phyloP scores from a whole-genome alignment of 768 basidiomycete genomes.

The Cystofilobasidium bisporidii region DNA sequence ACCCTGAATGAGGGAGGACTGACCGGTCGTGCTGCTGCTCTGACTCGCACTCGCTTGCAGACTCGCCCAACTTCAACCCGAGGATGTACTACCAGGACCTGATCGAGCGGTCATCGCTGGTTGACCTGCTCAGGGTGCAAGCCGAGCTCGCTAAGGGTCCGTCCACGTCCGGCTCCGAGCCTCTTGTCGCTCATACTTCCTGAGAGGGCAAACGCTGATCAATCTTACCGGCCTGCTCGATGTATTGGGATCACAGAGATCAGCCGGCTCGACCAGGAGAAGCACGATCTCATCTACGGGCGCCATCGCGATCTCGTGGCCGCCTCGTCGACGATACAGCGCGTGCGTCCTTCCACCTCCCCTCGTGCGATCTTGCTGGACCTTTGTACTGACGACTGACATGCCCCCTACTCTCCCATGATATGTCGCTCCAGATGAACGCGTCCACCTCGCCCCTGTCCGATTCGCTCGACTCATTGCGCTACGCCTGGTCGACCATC shows the following conservation, averaged over 20 bases:
- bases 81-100: constrained; percentile 75
- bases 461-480: constrained; percentile 25
- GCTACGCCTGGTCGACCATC: constrained; percentile 20
- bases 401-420: no score
- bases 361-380: no score
- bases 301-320: constrained; percentile 92
- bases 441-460: constrained; percentile 24
- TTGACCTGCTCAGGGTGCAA: constrained; percentile 63
- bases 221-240: not conserved
- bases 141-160: constrained; percentile 68
- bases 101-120: constrained; percentile 68
- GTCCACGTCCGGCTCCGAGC: constrained; percentile 29
- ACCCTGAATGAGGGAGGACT: no score
- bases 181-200: no score
- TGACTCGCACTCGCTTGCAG: no score
- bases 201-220: no score
- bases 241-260: constrained; percentile 52
- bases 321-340: constrained; percentile 78
- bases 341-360: not conserved
- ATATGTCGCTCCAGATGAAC: constrained; percentile 27
- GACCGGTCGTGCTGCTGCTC: no score
- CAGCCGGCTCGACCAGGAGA: constrained; percentile 71
- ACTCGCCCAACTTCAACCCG: constrained; percentile 72
- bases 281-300: constrained; percentile 86
- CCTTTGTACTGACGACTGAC: no score